Evolutionary conservation across 768 basidiomycete genomes (phyloP), one percentile per base, ranked within the genome.

Genomic region (Cubamyces sp.): DNA sequence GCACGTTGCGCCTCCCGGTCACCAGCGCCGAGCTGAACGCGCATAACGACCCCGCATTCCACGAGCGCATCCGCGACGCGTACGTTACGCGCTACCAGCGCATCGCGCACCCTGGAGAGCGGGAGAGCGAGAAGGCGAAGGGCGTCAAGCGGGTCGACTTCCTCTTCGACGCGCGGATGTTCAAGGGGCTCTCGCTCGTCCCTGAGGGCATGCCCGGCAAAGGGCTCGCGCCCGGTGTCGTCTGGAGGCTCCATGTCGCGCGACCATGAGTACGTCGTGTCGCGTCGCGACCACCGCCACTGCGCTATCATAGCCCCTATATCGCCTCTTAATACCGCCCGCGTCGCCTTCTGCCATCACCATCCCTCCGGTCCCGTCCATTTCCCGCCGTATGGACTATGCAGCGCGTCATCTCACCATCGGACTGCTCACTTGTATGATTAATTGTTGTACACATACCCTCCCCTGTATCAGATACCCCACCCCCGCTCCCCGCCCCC

Each of bases 81-180:
- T 87, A 78, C 68, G 72, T 72, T 45, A 61, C 55, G 5, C 78
- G 85, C 19, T 82, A 74, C 61, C 68, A 71, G 39, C 70, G 73
- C 14, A 71, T 78, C 15, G 45, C 64, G 0, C 74, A 78, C 14
- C 58, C 69, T 1, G 68, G 68, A 34, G 69, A 58, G 1, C 73
- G 73, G 25, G 76, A 74, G 34, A 66, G 70, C 26, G 84, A 86
- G 70, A 74, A 76, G 62, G 65, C 65, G 12, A 81, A 81, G 67
- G 84, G 83, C 0, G 65, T 86, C 19, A 84, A 81, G 70, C 72
- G 83, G 52, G 77, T 87, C 0, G 86, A 87, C 70, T 86, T 84
- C 66, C 70, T 87, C 50, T 70, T 75, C 51, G 77, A 61, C 23
- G 16, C 42, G n/a, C 57, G 58, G 40, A 48, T 56, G 45, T 70